Percentiles rank a stretch among this genome's conserved stretches.
phyloP scores from a whole-genome alignment of 495 filamentous ascomycete species.

The Rostrohypoxylon terebratum region DNA sequence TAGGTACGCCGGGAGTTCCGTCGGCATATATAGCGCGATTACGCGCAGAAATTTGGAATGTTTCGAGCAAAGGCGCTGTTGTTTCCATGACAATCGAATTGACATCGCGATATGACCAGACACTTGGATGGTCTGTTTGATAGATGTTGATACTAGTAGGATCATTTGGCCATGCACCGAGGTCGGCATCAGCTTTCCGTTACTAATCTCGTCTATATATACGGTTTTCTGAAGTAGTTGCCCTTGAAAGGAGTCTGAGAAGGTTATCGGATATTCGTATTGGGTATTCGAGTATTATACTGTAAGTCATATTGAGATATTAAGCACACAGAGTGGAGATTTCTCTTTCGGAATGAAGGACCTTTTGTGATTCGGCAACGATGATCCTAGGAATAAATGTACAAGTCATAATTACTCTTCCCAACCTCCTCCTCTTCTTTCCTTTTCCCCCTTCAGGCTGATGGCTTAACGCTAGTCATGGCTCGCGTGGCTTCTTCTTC shows the following conservation, averaged over 20 bases:
- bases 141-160: not conserved
- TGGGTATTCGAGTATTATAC: not conserved
- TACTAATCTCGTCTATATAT: not conserved
- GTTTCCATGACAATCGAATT: not conserved
- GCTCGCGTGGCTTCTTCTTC: not conserved
- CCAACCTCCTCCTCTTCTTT: not conserved
- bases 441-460: conserved; percentile 7
- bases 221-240: not conserved
- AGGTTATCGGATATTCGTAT: not conserved
- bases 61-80: not conserved
- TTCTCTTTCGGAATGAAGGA: conserved; percentile 32
- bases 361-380: conserved; percentile 36
- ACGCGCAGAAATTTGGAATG: not conserved
- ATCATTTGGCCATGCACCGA: not conserved
- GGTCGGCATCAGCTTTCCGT: not conserved
- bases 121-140: not conserved
- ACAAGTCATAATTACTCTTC: conserved; percentile 33
- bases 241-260: not conserved
- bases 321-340: not conserved
- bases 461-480: conserved; percentile 13
- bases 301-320: conserved; percentile 1
- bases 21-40: not conserved
- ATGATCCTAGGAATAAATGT: conserved; percentile 47
- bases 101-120: not conserved
- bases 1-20: not conserved